A percentile compares a stretch with the other conserved stretches of the same genome.
These are phyloP conservation scores for Cryptosporidium muris DNA, from an alignment of 169 alveolate species.

Conservation along the genomic window DNA sequence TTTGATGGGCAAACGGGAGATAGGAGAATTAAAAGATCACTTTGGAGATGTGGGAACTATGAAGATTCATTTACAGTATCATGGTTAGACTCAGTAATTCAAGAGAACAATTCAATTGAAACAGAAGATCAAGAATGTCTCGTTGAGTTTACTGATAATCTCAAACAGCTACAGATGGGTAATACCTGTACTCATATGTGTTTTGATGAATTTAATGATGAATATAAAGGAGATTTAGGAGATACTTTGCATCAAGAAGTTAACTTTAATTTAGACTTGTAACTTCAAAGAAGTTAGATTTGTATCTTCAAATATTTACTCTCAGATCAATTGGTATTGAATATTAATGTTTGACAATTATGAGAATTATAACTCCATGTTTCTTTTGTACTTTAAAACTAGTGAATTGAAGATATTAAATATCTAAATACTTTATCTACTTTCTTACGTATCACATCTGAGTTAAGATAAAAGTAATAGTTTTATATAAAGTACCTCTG, in stretches of 20 bases:
- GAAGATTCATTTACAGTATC: constrained; percentile 41
- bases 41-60: constrained; percentile 42
- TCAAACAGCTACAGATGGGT: not conserved
- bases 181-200: not conserved
- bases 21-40: constrained; percentile 45
- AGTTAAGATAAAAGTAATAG: too few species aligned
- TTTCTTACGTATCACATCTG: too few species aligned
- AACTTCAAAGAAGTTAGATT: not conserved
- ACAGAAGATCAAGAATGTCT: constrained; percentile 18
- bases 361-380: too few species aligned
- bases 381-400: too few species aligned
- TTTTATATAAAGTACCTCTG: too few species aligned
- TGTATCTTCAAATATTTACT: not conserved
- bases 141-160: not conserved
- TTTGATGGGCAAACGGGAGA: constrained; percentile 31
- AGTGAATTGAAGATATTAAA: too few species aligned
- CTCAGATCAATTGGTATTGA: too few species aligned
- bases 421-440: too few species aligned
- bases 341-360: too few species aligned
- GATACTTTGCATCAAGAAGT: not conserved
- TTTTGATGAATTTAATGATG: constrained; percentile 16
- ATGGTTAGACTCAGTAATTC: constrained; percentile 34
- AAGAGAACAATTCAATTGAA: constrained; percentile 6
- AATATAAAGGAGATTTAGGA: not conserved
- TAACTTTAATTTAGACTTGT: not conserved